phyloP scores from a whole-genome alignment of 2,329 filamentous ascomycete species.

The Talaromyces rugulosus region DNA sequence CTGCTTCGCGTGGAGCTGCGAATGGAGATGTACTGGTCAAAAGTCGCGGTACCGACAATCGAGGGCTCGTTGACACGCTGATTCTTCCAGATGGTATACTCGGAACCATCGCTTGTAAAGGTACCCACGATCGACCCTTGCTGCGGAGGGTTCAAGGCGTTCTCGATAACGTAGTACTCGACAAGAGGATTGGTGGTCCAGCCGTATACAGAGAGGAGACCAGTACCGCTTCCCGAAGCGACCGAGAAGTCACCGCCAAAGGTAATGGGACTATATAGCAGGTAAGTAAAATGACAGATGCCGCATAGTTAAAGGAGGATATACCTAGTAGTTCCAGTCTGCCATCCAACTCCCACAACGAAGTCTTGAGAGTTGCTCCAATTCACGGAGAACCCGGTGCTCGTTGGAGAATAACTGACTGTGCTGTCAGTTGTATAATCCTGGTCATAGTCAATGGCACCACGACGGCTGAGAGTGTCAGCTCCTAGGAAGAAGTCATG shows the following conservation, averaged over 20 bases:
- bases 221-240: conserved; percentile 28
- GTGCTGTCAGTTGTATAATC: conserved; percentile 24
- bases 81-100: conserved; percentile 36
- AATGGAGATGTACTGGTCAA: conserved; percentile 42
- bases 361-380: conserved; percentile 52
- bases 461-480: not conserved
- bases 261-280: conserved; percentile 16
- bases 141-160: conserved; percentile 28
- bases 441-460: conserved; percentile 6
- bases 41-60: conserved; percentile 37
- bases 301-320: not conserved
- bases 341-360: conserved; percentile 58
- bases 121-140: conserved; percentile 28
- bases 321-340: conserved; percentile 49
- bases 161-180: conserved; percentile 37
- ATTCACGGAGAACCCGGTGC: conserved; percentile 42
- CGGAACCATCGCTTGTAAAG: conserved; percentile 32
- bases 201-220: conserved; percentile 36
- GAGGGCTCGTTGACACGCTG: conserved; percentile 36
- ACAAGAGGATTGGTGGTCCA: conserved; percentile 36
- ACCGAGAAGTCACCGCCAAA: conserved; percentile 25
- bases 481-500: conserved; percentile 2
- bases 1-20: conserved; percentile 30
- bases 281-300: not conserved
- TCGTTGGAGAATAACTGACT: conserved; percentile 44